Conservation (phyloP, 169 alveolate genomes). For the Plasmodium fragile region DNA sequence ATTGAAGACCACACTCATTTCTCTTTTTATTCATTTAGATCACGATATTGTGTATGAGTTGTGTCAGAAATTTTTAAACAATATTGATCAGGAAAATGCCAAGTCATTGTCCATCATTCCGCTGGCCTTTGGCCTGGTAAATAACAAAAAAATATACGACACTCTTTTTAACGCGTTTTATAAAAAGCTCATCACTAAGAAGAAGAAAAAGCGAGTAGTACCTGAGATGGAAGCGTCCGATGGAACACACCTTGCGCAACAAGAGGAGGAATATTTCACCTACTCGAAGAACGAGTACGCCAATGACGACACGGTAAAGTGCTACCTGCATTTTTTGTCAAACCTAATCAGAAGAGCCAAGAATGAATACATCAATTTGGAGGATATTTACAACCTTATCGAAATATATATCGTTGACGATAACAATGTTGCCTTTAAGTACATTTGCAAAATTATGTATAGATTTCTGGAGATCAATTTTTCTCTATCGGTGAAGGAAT, state of each 20-base stretch:
- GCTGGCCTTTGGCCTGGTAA: slow-evolving; percentile 46
- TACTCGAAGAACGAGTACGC: slow-evolving; percentile 64
- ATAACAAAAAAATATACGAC: slow-evolving; percentile 59
- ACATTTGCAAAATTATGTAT: slow-evolving; percentile 65
- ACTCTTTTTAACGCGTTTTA: slow-evolving; percentile 53
- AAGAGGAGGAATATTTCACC: slow-evolving; percentile 12
- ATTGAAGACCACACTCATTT: slow-evolving; percentile 49
- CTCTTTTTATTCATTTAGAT: slow-evolving; percentile 63
- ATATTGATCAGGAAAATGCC: slow-evolving; percentile 55
- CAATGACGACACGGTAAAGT: slow-evolving; percentile 59
- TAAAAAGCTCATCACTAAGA: slow-evolving; percentile 47
- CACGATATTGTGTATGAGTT: slow-evolving; percentile 50
- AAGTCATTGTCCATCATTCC: slow-evolving; percentile 64
- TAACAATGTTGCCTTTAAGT: slow-evolving; percentile 35
- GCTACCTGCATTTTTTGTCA: slow-evolving; percentile 60
- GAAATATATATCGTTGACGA: slow-evolving; percentile 68
- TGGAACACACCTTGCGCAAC: background rate
- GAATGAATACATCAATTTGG: slow-evolving; percentile 32
- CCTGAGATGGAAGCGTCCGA: background rate
- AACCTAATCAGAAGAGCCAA: slow-evolving; percentile 54
- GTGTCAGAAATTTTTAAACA: slow-evolving; percentile 51
- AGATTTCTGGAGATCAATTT: slow-evolving; percentile 51
- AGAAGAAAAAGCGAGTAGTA: slow-evolving; percentile 15
- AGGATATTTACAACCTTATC: slow-evolving; percentile 45
- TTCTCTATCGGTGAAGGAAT: slow-evolving; percentile 26